phyloP scores from a whole-genome alignment of 305 asterid genomes.

The Solanum aculeatissimum region DNA sequence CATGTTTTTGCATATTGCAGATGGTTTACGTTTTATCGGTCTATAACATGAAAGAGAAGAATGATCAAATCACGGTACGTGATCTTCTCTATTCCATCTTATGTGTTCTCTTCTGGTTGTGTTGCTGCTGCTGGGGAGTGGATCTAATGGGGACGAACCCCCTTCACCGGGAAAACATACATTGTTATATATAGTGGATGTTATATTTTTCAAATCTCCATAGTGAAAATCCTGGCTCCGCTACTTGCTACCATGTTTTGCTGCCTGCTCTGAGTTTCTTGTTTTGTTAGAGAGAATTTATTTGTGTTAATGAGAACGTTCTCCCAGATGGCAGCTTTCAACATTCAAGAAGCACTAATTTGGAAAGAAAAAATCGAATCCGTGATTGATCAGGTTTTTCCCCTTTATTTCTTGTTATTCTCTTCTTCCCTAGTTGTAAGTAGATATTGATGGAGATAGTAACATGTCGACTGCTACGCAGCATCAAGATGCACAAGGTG shows the following conservation, averaged over 20 bases:
- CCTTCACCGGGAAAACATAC: not conserved
- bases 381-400: constrained; percentile 74
- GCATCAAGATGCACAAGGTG: constrained; percentile 76
- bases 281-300: not conserved
- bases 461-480: constrained; percentile 27
- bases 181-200: not conserved
- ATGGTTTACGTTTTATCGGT: constrained; percentile 92
- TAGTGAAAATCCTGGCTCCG: not conserved
- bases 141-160: not conserved
- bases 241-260: not conserved
- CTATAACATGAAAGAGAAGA: constrained; percentile 83
- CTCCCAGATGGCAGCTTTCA: constrained; percentile 95
- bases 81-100: not conserved
- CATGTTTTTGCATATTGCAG: constrained; percentile 26
- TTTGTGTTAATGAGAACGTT: constrained; percentile 4
- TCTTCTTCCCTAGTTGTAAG: not conserved
- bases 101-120: not conserved
- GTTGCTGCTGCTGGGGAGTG: not conserved
- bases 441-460: constrained; percentile 14
- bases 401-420: not conserved
- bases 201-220: not conserved
- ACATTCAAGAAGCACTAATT: constrained; percentile 76
- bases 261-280: not conserved
- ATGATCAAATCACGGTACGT: constrained; percentile 65
- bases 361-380: constrained; percentile 59